Conservation (phyloP, 2,329 filamentous ascomycete genomes). For the Penicillium oxalicum region DNA sequence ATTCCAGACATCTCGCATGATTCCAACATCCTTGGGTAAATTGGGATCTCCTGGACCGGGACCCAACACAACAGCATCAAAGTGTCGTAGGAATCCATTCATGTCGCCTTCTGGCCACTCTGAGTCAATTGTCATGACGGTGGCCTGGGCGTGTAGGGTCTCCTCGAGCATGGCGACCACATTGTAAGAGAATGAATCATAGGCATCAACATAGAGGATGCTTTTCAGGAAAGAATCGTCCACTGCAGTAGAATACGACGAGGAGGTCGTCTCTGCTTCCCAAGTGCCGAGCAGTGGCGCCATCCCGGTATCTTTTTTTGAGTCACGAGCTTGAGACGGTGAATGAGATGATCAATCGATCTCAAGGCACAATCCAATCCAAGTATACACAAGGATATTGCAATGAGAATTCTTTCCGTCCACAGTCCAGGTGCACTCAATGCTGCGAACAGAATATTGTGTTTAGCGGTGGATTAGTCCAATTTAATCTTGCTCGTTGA, state of each 20-base stretch:
- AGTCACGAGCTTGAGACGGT: background rate
- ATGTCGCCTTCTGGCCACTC: constrained; percentile 40
- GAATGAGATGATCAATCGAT: too few species aligned
- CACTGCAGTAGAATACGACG: background rate
- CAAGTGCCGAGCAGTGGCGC: constrained; percentile 28
- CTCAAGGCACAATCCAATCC: too few species aligned
- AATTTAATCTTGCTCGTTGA: too few species aligned
- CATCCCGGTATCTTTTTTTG: constrained; percentile 14
- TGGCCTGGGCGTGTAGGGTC: constrained; percentile 61
- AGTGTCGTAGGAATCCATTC: constrained; percentile 49
- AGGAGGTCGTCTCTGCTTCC: constrained; percentile 8
- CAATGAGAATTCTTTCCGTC: too few species aligned
- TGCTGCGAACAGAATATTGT: too few species aligned
- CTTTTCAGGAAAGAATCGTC: constrained; percentile 14
- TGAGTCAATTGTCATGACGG: constrained; percentile 65
- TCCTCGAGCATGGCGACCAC: constrained; percentile 76
- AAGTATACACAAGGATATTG: too few species aligned
- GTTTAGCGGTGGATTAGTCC: too few species aligned
- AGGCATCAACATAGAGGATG: constrained; percentile 88
- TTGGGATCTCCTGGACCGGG: constrained; percentile 82
- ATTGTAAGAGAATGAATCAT: constrained; percentile 96
- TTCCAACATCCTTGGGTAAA: constrained; percentile 68
- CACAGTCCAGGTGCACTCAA: too few species aligned
- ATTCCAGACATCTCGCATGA: constrained; percentile 71
- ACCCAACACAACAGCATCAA: constrained; percentile 82